Evolutionary conservation across 352 stramenopile genomes (phyloP).

Genomic region (Globisporangium cystogenes): DNA sequence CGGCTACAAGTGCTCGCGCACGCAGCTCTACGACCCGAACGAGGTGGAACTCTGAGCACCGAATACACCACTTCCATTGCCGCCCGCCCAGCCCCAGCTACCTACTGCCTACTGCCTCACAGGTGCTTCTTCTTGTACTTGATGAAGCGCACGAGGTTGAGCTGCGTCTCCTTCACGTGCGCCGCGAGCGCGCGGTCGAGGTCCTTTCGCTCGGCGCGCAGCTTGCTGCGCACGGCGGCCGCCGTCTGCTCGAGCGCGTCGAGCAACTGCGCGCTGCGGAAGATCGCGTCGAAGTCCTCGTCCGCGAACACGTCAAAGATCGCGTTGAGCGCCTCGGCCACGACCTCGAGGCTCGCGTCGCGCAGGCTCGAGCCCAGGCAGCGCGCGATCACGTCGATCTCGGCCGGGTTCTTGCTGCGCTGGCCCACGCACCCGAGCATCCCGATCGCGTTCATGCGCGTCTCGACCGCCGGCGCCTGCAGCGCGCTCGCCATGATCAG

Average conservation of each 20-base stretch:
- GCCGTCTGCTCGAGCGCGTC: slow-evolving; percentile 53
- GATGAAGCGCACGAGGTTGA: slow-evolving; percentile 87
- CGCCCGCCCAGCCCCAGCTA: neutral
- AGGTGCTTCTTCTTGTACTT: slow-evolving; percentile 91
- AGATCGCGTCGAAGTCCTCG: slow-evolving; percentile 73
- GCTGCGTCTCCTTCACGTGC: slow-evolving; percentile 81
- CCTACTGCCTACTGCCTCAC: slow-evolving; percentile 19
- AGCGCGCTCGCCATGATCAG: slow-evolving; percentile 62
- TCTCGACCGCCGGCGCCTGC: slow-evolving; percentile 56
- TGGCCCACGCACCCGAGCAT: slow-evolving; percentile 77
- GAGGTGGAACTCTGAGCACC: neutral
- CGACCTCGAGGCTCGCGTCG: slow-evolving; percentile 74
- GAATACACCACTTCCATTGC: neutral
- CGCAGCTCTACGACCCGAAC: slow-evolving; percentile 64
- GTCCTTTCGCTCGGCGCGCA: slow-evolving; percentile 69
- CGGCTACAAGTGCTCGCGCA: slow-evolving; percentile 58
- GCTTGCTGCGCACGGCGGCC: slow-evolving; percentile 58
- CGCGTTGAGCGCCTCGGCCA: slow-evolving; percentile 81
- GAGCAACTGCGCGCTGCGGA: slow-evolving; percentile 63
- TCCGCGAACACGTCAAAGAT: slow-evolving; percentile 85
- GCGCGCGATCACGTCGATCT: slow-evolving; percentile 72
- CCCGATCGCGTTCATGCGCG: slow-evolving; percentile 68
- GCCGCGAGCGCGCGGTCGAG: slow-evolving; percentile 76
- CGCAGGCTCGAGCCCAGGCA: slow-evolving; percentile 52
- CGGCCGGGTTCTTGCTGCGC: slow-evolving; percentile 43